phyloP scores from a whole-genome alignment of 2,329 filamentous ascomycete species.

The Colletotrichum magnum region DNA sequence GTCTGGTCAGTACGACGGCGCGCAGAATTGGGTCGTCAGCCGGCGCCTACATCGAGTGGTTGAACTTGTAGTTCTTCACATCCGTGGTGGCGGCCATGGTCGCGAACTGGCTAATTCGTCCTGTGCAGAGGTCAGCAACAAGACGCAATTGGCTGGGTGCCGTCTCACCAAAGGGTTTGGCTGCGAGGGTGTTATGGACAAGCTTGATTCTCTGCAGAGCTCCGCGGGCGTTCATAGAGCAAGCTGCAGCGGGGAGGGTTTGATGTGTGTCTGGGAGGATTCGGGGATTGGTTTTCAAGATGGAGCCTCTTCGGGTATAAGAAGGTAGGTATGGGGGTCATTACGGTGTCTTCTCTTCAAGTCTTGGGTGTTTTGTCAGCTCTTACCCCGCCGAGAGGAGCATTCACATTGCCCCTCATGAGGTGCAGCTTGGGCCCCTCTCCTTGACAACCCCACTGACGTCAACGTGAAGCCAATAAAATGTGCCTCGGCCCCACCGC shows the following conservation, averaged over 20 bases:
- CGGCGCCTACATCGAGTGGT: conserved; percentile 80
- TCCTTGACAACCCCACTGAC: conserved; percentile 27
- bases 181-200: conserved; percentile 29
- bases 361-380: conserved; percentile 9
- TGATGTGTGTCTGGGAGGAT: conserved; percentile 9
- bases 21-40: fast-evolving
- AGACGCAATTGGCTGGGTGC: background rate
- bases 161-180: conserved; percentile 20
- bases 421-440: conserved; percentile 1
- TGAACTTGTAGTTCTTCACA: conserved; percentile 82
- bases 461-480: conserved; percentile 34
- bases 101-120: conserved; percentile 49
- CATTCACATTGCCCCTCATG: conserved; percentile 13
- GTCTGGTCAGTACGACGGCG: conserved; percentile 36
- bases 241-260: background rate
- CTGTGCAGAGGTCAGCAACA: background rate
- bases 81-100: conserved; percentile 81
- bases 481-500: conserved; percentile 3
- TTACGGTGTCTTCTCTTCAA: conserved; percentile 14
- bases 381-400: conserved; percentile 28
- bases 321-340: conserved; percentile 24
- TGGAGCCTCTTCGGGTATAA: conserved; percentile 34
- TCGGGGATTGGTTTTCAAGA: conserved; percentile 26
- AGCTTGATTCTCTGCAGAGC: conserved; percentile 38
- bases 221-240: conserved; percentile 36